Evolutionary conservation across 2,329 filamentous ascomycete genomes (phyloP), one percentile per base, ranked within the genome.

Genomic region (Davidsoniella australis): DNA sequence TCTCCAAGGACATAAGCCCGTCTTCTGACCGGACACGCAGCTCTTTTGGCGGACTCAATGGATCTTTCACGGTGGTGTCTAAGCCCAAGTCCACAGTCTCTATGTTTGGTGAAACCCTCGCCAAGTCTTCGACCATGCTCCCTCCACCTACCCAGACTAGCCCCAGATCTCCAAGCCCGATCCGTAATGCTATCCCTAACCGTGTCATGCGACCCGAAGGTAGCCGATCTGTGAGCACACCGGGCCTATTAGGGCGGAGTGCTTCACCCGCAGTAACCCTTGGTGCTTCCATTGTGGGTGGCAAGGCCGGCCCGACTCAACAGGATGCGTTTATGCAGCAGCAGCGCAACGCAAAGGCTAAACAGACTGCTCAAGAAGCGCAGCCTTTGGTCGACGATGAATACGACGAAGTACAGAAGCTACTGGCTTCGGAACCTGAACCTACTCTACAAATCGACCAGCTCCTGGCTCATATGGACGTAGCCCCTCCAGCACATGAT

Each of bases 141-240:
- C 60, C 75, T 73, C 66, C 66, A 38, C 69, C 66, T 39, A 68
- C 67, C 16, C 33, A 65, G 17, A 66, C 68, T n/a, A 80, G 75
- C 55, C 80, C 82, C 43, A 75, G 81, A 36, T 85, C 82, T 8
- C 82, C 83, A 1, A 87, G 82, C 55, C 82, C 83, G 1, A 65
- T 84, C 23, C 75, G 81, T 33, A 67, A 70, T 47, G 70, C 74
- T 39, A 63, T 77, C 26, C 75, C 76, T 29, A 62, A 66, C 52
- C 67, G 70, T 56, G 57, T 72, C 24, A 56, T 69, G 5, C 63
- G 69, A 48, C 63, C 67, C 18, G 75, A 79, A 26, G 49, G 49
- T 17, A 64, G 66, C 10, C 69, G 76, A 47, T 79, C 76, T 1
- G 71, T 78, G 38, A 79, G 75, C 58, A 73, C 75, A 1, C 76